Conservation (phyloP, 2,329 filamentous ascomycete species). For the Erysiphe neolycopersici region DNA sequence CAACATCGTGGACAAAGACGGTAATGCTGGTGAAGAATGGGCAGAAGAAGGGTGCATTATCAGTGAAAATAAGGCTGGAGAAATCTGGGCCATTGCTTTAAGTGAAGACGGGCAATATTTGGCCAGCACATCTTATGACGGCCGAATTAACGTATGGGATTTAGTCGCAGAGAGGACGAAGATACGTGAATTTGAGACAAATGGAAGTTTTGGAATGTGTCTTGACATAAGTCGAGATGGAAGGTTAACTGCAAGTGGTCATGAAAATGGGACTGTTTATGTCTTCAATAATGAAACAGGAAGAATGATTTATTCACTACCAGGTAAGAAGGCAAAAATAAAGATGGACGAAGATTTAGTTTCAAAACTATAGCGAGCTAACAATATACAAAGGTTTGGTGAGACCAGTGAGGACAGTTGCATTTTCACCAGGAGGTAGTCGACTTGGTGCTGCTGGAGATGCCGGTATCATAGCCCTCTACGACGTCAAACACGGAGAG, state of each 20-base stretch:
- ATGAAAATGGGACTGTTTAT: constrained; percentile 78
- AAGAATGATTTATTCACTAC: constrained; percentile 60
- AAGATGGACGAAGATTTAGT: neutral
- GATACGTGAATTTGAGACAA: constrained; percentile 68
- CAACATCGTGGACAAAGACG: constrained; percentile 31
- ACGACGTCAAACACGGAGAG: constrained; percentile 78
- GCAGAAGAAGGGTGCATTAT: constrained; percentile 24
- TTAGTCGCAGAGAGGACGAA: constrained; percentile 27
- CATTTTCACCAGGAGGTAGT: constrained; percentile 67
- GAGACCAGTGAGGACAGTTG: constrained; percentile 59
- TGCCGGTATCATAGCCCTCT: constrained; percentile 65
- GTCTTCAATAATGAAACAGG: constrained; percentile 86
- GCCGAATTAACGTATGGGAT: constrained; percentile 76
- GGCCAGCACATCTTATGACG: constrained; percentile 69
- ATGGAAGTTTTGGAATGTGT: constrained; percentile 72
- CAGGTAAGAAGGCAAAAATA: constrained; percentile 26
- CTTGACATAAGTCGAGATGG: constrained; percentile 63
- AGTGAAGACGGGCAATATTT: constrained; percentile 64
- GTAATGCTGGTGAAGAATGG: constrained; percentile 16
- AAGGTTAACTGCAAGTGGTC: constrained; percentile 66
- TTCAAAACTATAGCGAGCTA: too few species aligned
- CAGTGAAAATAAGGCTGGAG: constrained; percentile 32
- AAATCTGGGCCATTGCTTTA: constrained; percentile 70
- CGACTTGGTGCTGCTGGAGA: constrained; percentile 79
- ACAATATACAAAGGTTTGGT: constrained; percentile 34